Evolutionary conservation across 495 filamentous ascomycete species (phyloP), one percentile per base, ranked within the genome.

Genomic region (Hamigera avellanea): DNA sequence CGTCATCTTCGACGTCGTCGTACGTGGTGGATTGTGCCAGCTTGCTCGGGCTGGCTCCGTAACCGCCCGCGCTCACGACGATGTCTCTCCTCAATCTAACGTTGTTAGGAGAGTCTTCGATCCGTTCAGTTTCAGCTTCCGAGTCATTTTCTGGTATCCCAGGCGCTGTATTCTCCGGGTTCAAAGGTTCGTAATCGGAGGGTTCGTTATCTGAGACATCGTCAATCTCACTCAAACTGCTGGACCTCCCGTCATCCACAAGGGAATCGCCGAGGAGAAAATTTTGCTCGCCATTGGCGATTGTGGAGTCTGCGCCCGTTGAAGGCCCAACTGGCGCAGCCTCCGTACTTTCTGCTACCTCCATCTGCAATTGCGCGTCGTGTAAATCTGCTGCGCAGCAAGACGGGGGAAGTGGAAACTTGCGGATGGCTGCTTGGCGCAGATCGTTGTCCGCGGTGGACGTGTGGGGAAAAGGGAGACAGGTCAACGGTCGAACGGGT

Each of bases 71-170:
- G 46, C 46, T 72, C 14, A 82, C 44, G 6, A 78, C 66, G 32
- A 85, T 78, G 56, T 81, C 72, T 46, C 67, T 67, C 42, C 70
- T 68, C 19, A 58, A 53, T 46, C 69, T 70, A 45, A 66, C 61
- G 43, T 88, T 86, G 39, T 82, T 76, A 14, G 91, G 93, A n/a
- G 89, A 88, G 51, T 83, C 77, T 45, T 93, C 89, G 47, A 96
- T 70, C 35, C 93, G 77, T 62, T 96, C 93, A 6, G 91, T 98
- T 64, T 95, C 91, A 18, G 93, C 91, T 59, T 98, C 91, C n/a
- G 91, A 93, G 61, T 96, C 89, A 46, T 81, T 81, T 39, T 80
- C 78, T 36, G 55, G 28, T 13, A 15, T 4, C 14, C n/a, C 28
- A 6, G 28, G 45, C 34, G 46, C 54, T 42, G 29, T 49, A 47